Evolutionary conservation across 306 rosid genomes (phyloP).

Genomic region (Lathyrus oleraceus): DNA sequence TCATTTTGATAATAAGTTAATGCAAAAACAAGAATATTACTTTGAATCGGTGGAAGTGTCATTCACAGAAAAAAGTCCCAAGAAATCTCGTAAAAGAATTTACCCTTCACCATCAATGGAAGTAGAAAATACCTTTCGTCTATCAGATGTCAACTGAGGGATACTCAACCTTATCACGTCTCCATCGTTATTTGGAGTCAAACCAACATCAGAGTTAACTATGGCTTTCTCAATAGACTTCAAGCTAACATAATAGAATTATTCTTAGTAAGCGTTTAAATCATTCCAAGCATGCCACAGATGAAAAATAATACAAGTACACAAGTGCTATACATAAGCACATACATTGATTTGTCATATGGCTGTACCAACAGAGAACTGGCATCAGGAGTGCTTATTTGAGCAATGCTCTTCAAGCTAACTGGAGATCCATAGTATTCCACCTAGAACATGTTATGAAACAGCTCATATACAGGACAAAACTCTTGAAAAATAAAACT

Average conservation of each 20-base stretch:
- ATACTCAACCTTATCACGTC: constrained; percentile 74
- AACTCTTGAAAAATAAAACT: constrained; percentile 20
- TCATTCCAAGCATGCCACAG: too few species aligned
- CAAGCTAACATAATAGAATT: constrained; percentile 70
- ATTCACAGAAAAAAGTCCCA: background rate
- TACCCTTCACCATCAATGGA: constrained; percentile 25
- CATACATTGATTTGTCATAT: constrained; percentile 91
- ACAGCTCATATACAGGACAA: constrained; percentile 33
- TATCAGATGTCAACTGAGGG: constrained; percentile 87
- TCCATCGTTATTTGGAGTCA: constrained; percentile 98
- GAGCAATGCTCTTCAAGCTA: constrained; percentile 94
- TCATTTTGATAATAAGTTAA: constrained; percentile 13
- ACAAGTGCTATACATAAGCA: too few species aligned
- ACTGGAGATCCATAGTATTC: constrained; percentile 94
- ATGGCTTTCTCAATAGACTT: constrained; percentile 96
- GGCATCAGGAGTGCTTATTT: constrained; percentile 90
- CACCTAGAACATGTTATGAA: constrained; percentile 57
- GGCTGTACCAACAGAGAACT: constrained; percentile 86
- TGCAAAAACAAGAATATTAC: constrained; percentile 18
- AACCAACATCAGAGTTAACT: constrained; percentile 77
- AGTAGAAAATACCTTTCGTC: constrained; percentile 75
- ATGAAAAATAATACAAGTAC: too few species aligned
- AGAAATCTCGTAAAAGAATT: constrained; percentile 10
- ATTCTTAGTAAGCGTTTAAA: too few species aligned
- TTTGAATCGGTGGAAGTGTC: background rate